phyloP scores from a whole-genome alignment of 768 basidiomycete genomes.

The Tulasnella sp. region DNA sequence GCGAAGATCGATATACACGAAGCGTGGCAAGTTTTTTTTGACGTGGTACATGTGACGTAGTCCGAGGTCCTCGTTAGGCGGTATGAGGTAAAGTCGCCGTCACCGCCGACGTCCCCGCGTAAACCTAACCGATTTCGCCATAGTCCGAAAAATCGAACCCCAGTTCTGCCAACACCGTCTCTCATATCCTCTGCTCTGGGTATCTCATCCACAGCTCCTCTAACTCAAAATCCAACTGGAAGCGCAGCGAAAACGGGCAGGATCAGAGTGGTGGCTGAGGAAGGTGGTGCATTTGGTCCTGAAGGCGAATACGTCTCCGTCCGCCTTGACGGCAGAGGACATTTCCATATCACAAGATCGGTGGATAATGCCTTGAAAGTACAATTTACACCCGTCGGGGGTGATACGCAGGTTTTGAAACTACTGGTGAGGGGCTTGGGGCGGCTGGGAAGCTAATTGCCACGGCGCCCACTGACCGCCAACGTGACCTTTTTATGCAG shows the following conservation, averaged over 20 bases:
- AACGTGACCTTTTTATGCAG: not conserved
- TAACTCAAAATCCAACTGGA: not conserved
- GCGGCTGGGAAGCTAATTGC: not conserved
- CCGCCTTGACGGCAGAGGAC: not conserved
- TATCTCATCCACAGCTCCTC: not conserved
- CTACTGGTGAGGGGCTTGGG: not conserved
- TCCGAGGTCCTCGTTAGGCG: too few species aligned
- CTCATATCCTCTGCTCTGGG: not conserved
- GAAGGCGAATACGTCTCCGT: not conserved
- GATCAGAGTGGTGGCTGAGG: not conserved
- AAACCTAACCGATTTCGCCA: not conserved
- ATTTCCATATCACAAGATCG: constrained; percentile 8
- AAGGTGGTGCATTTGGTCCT: not conserved
- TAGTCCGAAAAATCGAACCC: not conserved
- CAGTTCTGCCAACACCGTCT: not conserved
- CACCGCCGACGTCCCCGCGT: too few species aligned
- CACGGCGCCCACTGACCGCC: constrained; percentile 6
- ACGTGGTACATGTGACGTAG: too few species aligned
- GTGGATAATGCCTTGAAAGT: not conserved
- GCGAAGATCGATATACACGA: too few species aligned
- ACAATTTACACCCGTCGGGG: not conserved
- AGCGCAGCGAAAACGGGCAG: not conserved
- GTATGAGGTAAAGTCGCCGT: too few species aligned
- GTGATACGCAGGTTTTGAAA: constrained; percentile 6
- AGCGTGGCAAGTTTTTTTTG: too few species aligned